Evolutionary conservation across 805 yeast species (phyloP), one percentile per base, ranked within the genome.

Genomic region (Suhomyces faveliae): DNA sequence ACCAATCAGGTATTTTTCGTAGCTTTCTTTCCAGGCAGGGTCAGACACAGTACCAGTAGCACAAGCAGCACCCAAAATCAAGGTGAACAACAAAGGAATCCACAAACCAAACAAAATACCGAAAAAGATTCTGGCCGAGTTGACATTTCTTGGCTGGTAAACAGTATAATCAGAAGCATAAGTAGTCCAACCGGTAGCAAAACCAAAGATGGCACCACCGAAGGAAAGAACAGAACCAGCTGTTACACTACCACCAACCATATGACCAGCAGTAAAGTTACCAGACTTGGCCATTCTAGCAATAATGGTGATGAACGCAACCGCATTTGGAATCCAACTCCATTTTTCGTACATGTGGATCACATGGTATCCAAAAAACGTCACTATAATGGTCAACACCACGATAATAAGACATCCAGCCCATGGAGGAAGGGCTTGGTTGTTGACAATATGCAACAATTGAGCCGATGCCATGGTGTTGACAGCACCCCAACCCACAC

Each of bases 401-500:
- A 87, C 79, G 58, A 91, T 72, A 49, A 91, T 78, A 45, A 91
- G 59, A 67, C 95, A 85, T 29, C 94, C 97, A 33, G 89, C 97
- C 94, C 96, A 87, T 33, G 92, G 87, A 35, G 97, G 97, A 56
- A 85, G 72, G 22, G 71, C 71, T 33, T 73, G 74, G 51, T 74
- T 71, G 73, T 89, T 89, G 51, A 91, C 85, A 62, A 86, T 81
- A 68, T 85, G 83, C 50, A 90, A 73, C 53, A 90, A 71, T 66
- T 89, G 94, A 20, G 96, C 96, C 29, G 94, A 83, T 24, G 90
- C 86, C 80, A 90, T 87, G 52, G 87, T 88, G 69, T 91, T 91
- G 42, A 89, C 92, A 8, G 96, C 89, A 68, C 94, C 87, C 97
- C 97, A 91, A 58, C 97, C 97, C 47, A 90, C 81, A 78, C 96